A percentile compares a stretch with the other conserved stretches of the same genome.
Evolutionary conservation across 192 early-diverging fungal genomes (phyloP).

Genomic region (Rhizophagus prolifer): DNA sequence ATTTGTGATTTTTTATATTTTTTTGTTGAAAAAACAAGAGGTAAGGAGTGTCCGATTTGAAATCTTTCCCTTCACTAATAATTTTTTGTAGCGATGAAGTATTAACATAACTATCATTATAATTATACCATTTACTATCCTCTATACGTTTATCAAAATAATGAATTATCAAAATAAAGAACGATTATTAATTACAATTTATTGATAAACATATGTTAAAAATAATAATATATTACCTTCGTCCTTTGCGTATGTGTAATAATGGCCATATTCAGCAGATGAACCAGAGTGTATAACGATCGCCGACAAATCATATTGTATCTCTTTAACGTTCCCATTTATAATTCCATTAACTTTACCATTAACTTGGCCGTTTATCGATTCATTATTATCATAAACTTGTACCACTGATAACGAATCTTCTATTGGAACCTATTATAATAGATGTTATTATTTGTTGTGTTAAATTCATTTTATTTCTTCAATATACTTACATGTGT

Average conservation of each 20-base stretch:
- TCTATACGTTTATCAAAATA: slow-evolving; percentile 2
- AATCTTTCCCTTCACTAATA: slow-evolving; percentile 10
- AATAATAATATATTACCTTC: slow-evolving; percentile 15
- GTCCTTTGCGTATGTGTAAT: slow-evolving; percentile 50
- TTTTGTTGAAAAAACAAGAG: slow-evolving; percentile 42
- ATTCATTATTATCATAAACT: background rate
- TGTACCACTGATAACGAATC: background rate
- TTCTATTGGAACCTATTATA: background rate
- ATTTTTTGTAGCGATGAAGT: slow-evolving; percentile 34
- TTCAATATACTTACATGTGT: slow-evolving; percentile 21
- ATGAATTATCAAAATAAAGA: too few species aligned
- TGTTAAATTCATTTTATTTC: background rate
- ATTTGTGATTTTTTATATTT: background rate
- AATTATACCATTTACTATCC: slow-evolving; percentile 32
- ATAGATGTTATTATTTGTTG: background rate
- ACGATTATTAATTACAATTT: background rate
- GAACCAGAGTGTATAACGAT: slow-evolving; percentile 50
- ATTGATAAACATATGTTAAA: background rate
- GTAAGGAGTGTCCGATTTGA: slow-evolving; percentile 46
- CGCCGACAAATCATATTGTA: slow-evolving; percentile 42
- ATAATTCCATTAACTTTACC: background rate
- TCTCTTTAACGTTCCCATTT: background rate
- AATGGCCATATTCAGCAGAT: slow-evolving; percentile 52
- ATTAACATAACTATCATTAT: slow-evolving; percentile 40
- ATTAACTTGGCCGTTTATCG: background rate